Evolutionary conservation across 352 stramenopile species (phyloP).

Genomic region (Pythium folliculosum): DNA sequence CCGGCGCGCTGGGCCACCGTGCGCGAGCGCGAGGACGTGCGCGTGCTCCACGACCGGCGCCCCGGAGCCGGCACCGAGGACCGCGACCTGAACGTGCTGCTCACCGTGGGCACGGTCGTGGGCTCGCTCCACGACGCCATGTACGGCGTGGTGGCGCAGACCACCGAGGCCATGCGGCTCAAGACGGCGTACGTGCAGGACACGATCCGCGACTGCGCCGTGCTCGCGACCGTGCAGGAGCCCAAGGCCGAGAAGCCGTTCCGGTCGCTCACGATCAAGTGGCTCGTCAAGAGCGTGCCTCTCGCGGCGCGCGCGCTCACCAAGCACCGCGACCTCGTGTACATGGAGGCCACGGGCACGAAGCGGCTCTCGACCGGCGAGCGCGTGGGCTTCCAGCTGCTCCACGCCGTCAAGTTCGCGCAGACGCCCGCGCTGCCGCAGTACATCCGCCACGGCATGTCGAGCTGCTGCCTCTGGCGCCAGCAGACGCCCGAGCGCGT

Average conservation of each 20-base stretch:
- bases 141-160: constrained; percentile 53
- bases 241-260: constrained; percentile 56
- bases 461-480: constrained; percentile 50
- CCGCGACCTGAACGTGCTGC: constrained; percentile 25
- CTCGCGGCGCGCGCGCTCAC: constrained; percentile 41
- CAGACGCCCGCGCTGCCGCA: constrained; percentile 43
- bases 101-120: constrained; percentile 43
- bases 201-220: constrained; percentile 44
- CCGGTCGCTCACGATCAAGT: constrained; percentile 61
- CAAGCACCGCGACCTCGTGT: constrained; percentile 59
- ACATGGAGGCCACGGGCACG: constrained; percentile 59
- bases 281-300: constrained; percentile 53
- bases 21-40: constrained; percentile 48
- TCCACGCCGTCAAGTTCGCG: constrained; percentile 65
- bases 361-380: constrained; percentile 46
- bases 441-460: constrained; percentile 51
- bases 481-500: constrained; percentile 30
- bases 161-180: constrained; percentile 52
- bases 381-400: constrained; percentile 55
- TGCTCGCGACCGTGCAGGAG: constrained; percentile 49
- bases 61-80: constrained; percentile 29
- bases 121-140: constrained; percentile 63
- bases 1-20: constrained; percentile 43
- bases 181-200: constrained; percentile 58
- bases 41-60: constrained; percentile 55